A percentile compares a stretch with the other conserved stretches of the same genome.
phyloP scores from a whole-genome alignment of 495 filamentous ascomycete genomes.

The Parachaetomium inaequale region DNA sequence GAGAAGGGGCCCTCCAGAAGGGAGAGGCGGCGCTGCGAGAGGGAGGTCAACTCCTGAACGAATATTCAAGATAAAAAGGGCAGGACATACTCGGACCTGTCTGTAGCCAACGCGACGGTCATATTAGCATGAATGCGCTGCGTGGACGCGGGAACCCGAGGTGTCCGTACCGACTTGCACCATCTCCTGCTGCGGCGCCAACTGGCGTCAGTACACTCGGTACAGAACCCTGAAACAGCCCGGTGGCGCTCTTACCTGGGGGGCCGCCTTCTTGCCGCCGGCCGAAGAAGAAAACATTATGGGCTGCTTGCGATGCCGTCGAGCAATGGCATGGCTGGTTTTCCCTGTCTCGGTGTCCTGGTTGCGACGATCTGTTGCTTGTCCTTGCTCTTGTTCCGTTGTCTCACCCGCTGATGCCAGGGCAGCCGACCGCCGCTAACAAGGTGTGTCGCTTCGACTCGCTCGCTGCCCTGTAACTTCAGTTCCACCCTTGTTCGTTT shows the following conservation, averaged over 20 bases:
- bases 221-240: conserved; percentile 9
- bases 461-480: no score
- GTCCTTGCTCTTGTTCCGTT: not conserved
- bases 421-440: conserved; percentile 4
- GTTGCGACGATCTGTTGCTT: not conserved
- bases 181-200: conserved; percentile 72
- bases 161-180: conserved; percentile 84
- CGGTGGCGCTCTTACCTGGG: conserved; percentile 57
- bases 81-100: conserved; percentile 58
- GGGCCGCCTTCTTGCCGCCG: conserved; percentile 63
- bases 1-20: conserved; percentile 74
- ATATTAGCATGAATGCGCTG: conserved; percentile 31
- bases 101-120: conserved; percentile 33
- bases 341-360: not conserved
- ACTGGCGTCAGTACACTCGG: conserved; percentile 38
- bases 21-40: conserved; percentile 69
- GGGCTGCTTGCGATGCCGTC: conserved; percentile 14
- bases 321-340: conserved; percentile 27
- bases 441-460: not conserved
- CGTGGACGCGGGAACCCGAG: not conserved
- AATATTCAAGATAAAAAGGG: not conserved
- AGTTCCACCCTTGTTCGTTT: no score
- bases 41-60: not conserved
- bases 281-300: conserved; percentile 56
- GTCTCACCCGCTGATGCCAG: conserved; percentile 12